These are phyloP conservation scores for Peniophora sp. DNA, from an alignment of 1,284 basidiomycete genomes.

Conservation along the genomic window DNA sequence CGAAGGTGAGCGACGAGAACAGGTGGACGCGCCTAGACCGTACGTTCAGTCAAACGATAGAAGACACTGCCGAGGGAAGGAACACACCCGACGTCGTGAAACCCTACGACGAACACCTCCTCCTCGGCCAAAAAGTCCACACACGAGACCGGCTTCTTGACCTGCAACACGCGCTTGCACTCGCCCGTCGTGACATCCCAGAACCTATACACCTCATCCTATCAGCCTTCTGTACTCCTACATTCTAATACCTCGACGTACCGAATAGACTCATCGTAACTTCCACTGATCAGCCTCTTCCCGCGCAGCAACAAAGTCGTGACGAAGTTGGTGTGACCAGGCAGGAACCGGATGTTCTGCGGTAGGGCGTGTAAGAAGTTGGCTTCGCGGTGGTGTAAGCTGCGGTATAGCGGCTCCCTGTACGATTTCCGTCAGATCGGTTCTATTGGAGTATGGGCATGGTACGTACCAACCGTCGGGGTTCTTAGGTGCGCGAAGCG, in stretches of 20 bases:
- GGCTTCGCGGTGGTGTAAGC: slow-evolving; percentile 78
- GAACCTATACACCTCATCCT: slow-evolving; percentile 66
- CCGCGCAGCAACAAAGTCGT: slow-evolving; percentile 76
- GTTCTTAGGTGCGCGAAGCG: slow-evolving; percentile 47
- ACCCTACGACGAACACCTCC: slow-evolving; percentile 86
- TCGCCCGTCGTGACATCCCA: slow-evolving; percentile 81
- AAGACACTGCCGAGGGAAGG: neutral
- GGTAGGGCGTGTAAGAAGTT: slow-evolving; percentile 77
- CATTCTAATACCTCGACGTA: slow-evolving; percentile 62
- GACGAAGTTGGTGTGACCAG: slow-evolving; percentile 84
- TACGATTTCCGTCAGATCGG: neutral
- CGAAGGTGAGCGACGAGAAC: slow-evolving; percentile 75
- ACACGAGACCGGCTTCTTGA: slow-evolving; percentile 85
- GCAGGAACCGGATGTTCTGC: slow-evolving; percentile 69
- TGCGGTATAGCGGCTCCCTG: slow-evolving; percentile 74
- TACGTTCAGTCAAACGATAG: slow-evolving; percentile 1
- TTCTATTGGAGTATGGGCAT: neutral
- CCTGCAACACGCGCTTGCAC: slow-evolving; percentile 73
- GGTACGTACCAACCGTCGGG: slow-evolving; percentile 63
- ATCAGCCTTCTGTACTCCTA: slow-evolving; percentile 71
- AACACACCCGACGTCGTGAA: slow-evolving; percentile 82
- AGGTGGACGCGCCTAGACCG: slow-evolving; percentile 64
- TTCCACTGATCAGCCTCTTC: slow-evolving; percentile 14
- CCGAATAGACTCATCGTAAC: neutral
- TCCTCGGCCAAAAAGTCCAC: slow-evolving; percentile 82